A percentile compares a stretch with the other conserved stretches of the same genome.
These are phyloP conservation scores for Euryodendron excelsum DNA, from an alignment of 148 eudicot species.

Conservation along the genomic window DNA sequence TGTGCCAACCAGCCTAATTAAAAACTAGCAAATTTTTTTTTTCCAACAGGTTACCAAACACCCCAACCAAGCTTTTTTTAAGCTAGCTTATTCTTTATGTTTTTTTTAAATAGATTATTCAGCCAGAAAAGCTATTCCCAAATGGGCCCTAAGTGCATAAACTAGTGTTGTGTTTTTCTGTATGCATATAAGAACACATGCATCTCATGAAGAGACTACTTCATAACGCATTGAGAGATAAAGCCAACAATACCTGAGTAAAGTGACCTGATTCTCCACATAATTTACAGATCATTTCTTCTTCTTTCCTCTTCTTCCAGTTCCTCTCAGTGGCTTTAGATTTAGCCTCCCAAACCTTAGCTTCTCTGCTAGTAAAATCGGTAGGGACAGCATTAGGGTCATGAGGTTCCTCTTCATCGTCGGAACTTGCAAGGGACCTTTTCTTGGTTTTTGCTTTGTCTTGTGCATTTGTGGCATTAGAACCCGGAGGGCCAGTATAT, in stretches of 20 bases:
- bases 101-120: too few species aligned
- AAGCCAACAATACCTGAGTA: constrained; percentile 62
- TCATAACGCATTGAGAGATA: neutral
- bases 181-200: neutral
- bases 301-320: constrained; percentile 98
- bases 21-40: too few species aligned
- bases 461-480: constrained; percentile 46
- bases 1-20: too few species aligned
- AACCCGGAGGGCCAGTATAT: constrained; percentile 84
- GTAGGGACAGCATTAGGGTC: constrained; percentile 99
- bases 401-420: constrained; percentile 75
- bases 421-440: constrained; percentile 63
- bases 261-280: constrained; percentile 98
- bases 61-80: too few species aligned
- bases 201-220: neutral
- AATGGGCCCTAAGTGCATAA: too few species aligned
- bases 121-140: too few species aligned
- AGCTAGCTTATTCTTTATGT: too few species aligned
- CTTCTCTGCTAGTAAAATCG: constrained; percentile 97
- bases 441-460: constrained; percentile 51
- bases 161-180: neutral
- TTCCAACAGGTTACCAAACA: too few species aligned
- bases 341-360: constrained; percentile 99
- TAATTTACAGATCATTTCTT: constrained; percentile 95
- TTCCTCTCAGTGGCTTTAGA: constrained; percentile 99